Evolutionary conservation across 1,284 basidiomycete genomes (phyloP).

Genomic region (Sporisorium graminicola): DNA sequence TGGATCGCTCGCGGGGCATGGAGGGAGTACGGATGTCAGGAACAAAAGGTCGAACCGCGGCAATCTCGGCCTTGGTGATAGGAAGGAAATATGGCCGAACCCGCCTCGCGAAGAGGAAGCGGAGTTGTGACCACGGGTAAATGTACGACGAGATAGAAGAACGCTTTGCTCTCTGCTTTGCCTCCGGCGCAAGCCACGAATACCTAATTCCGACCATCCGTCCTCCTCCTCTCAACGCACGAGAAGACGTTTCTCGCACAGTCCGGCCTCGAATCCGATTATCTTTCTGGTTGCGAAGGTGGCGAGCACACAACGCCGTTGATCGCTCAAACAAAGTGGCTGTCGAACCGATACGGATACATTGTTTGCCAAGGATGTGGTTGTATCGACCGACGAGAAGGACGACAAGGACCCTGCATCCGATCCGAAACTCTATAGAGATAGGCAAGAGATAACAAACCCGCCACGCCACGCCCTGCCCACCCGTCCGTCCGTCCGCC

Average conservation of each 20-base stretch:
- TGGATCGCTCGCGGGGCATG: too few species aligned
- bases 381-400: background rate
- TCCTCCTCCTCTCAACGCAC: too few species aligned
- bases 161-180: background rate
- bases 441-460: background rate
- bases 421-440: slow-evolving; percentile 3
- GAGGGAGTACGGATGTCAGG: too few species aligned
- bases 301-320: too few species aligned
- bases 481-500: too few species aligned
- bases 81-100: background rate
- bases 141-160: background rate
- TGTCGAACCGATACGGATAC: too few species aligned
- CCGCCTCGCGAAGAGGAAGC: background rate
- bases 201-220: background rate
- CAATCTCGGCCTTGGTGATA: background rate
- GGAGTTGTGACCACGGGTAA: background rate
- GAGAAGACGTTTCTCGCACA: too few species aligned
- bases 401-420: slow-evolving; percentile 12
- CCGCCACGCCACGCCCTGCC: too few species aligned
- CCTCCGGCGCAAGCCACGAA: background rate
- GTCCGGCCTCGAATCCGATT: background rate
- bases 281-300: background rate
- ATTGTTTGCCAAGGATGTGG: background rate
- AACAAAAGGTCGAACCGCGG: background rate
- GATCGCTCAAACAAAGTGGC: too few species aligned